These are phyloP conservation scores for Auriscalpium microsporum DNA, from an alignment of 768 basidiomycete genomes.

Conservation along the genomic window DNA sequence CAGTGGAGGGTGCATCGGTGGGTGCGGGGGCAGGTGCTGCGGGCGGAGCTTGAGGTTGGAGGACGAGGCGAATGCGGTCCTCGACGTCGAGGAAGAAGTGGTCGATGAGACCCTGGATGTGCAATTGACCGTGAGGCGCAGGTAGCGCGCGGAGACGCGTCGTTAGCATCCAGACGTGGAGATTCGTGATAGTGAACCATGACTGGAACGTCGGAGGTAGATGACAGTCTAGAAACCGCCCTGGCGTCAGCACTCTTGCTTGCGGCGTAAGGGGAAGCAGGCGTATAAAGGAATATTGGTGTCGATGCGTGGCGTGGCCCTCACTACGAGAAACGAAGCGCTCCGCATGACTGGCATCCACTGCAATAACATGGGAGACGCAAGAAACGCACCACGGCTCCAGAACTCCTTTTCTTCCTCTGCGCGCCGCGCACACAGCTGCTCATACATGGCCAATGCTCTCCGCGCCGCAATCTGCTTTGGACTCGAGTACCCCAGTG, in stretches of 20 bases:
- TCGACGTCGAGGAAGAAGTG: conserved; percentile 96
- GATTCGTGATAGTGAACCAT: conserved; percentile 90
- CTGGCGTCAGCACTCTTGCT: no score
- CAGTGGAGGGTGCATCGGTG: conserved; percentile 20
- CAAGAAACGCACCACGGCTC: conserved; percentile 2
- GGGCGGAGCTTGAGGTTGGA: conserved; percentile 23
- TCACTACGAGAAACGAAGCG: neutral
- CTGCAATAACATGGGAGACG: neutral
- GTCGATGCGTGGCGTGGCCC: no score
- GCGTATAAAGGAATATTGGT: no score
- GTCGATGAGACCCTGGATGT: conserved; percentile 79
- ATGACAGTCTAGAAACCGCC: conserved; percentile 49
- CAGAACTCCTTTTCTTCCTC: conserved; percentile 14
- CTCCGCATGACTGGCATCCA: neutral
- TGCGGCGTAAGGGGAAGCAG: no score
- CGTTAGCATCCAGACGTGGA: conserved; percentile 87
- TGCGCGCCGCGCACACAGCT: conserved; percentile 9
- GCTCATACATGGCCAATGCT: conserved; percentile 9
- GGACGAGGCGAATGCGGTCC: conserved; percentile 73
- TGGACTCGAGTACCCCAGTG: conserved; percentile 10
- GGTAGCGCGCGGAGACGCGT: conserved; percentile 84
- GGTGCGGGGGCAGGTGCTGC: conserved; percentile 17
- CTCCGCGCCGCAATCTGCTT: conserved; percentile 12
- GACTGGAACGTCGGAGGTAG: conserved; percentile 93
- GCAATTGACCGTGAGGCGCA: conserved; percentile 49